phyloP scores from a whole-genome alignment of 148 eudicot genomes.

The Vaccinium vitisidaea region DNA sequence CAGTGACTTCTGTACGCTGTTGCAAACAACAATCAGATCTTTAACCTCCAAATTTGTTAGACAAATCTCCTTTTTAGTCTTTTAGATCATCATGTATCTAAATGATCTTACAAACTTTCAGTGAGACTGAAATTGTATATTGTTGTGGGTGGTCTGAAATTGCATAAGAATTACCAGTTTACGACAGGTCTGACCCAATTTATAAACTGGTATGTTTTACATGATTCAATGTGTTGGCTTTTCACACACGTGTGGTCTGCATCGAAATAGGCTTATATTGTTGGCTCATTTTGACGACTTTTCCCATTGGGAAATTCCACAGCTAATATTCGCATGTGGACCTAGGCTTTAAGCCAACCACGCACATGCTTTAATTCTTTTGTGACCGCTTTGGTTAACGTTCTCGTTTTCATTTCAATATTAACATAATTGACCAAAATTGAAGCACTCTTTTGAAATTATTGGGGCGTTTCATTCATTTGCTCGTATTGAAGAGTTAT shows the following conservation, averaged over 20 bases:
- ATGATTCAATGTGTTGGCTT: neutral
- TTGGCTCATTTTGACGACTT: neutral
- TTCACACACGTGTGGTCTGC: neutral
- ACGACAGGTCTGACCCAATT: neutral
- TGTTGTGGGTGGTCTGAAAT: neutral
- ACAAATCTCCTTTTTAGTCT: neutral
- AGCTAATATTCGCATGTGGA: neutral
- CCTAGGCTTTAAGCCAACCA: neutral
- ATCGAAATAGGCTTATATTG: neutral
- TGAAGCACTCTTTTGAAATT: neutral
- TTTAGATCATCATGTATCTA: neutral
- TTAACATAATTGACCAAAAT: neutral
- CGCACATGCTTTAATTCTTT: neutral
- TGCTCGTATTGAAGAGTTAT: neutral
- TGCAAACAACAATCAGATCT: constrained; percentile 23
- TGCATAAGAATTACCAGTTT: neutral
- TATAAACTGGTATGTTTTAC: neutral
- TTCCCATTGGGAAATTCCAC: neutral
- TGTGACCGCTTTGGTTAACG: neutral
- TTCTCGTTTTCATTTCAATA: neutral
- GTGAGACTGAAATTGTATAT: neutral
- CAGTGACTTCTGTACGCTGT: constrained; percentile 93
- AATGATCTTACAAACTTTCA: neutral
- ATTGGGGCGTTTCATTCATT: neutral
- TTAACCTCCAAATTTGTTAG: neutral